Evolutionary conservation across 129 eudicot species (phyloP).

Genomic region (Flaveria trinervia): DNA sequence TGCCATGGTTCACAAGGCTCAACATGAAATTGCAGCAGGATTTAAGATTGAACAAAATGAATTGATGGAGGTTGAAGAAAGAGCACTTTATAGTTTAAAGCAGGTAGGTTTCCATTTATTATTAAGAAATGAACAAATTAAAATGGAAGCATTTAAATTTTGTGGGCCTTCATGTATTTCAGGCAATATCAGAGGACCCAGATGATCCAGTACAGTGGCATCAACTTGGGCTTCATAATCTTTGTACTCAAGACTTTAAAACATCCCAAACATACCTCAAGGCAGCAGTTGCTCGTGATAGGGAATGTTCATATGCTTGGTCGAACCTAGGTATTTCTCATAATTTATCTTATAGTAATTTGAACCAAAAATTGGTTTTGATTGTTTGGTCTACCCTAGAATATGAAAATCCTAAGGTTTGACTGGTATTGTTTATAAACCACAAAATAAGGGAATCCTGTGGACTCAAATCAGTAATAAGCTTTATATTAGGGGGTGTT

Average conservation of each 20-base stretch:
- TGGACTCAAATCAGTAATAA: background rate
- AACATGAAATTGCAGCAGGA: slow-evolving; percentile 89
- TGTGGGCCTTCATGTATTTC: slow-evolving; percentile 19
- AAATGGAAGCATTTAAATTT: background rate
- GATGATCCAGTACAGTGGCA: slow-evolving; percentile 94
- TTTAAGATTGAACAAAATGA: slow-evolving; percentile 78
- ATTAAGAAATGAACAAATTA: background rate
- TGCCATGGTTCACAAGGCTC: slow-evolving; percentile 92
- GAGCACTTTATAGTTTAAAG: slow-evolving; percentile 69
- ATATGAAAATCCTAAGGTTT: background rate
- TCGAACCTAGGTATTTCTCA: slow-evolving; percentile 79
- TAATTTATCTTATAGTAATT: background rate
- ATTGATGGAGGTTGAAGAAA: slow-evolving; percentile 74
- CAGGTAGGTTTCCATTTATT: slow-evolving; percentile 49
- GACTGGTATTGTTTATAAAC: background rate
- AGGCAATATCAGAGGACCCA: slow-evolving; percentile 92
- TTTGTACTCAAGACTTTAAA: slow-evolving; percentile 73
- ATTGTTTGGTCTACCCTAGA: background rate
- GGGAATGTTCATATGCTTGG: slow-evolving; percentile 81
- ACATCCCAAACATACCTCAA: slow-evolving; percentile 79
- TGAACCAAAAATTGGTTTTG: background rate
- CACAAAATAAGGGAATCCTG: background rate
- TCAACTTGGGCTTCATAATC: slow-evolving; percentile 94
- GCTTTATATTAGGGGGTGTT: slow-evolving; percentile 5
- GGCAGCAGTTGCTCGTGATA: slow-evolving; percentile 88